These are phyloP conservation scores for Xylariaceae sp. DNA, from an alignment of 2,329 filamentous ascomycete species.

Conservation along the genomic window DNA sequence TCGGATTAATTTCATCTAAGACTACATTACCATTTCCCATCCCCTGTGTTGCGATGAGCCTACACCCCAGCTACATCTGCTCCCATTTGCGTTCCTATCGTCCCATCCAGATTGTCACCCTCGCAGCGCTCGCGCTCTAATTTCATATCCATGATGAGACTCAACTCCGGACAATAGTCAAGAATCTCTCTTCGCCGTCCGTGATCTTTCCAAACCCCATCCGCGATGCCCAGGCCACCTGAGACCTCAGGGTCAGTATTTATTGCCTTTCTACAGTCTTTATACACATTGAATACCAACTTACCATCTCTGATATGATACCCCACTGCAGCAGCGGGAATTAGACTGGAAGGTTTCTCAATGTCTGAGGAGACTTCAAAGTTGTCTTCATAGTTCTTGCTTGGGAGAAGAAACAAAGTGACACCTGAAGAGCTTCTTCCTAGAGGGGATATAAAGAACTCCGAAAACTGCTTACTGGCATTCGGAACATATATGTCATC, in stretches of 20 bases:
- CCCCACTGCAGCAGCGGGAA: conserved; percentile 39
- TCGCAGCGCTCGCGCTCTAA: conserved; percentile 45
- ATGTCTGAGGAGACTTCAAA: too few species aligned
- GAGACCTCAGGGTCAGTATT: too few species aligned
- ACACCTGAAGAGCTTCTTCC: too few species aligned
- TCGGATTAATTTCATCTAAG: too few species aligned
- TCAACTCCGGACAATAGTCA: conserved; percentile 54
- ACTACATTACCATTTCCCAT: neutral
- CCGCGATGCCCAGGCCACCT: conserved; percentile 35
- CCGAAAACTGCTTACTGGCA: conserved; percentile 10
- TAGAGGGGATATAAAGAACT: too few species aligned
- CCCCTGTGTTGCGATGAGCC: too few species aligned
- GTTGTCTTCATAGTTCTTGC: too few species aligned
- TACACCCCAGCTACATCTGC: too few species aligned
- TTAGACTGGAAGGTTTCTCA: too few species aligned
- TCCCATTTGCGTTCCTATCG: neutral
- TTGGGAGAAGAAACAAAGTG: too few species aligned
- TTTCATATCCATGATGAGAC: conserved; percentile 55
- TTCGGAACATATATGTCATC: conserved; percentile 47
- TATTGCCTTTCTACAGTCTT: too few species aligned
- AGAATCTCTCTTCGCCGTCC: conserved; percentile 44
- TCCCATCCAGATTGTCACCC: conserved; percentile 28
- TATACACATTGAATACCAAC: too few species aligned
- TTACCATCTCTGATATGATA: conserved; percentile 46
- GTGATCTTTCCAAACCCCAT: conserved; percentile 44